These are phyloP conservation scores for Scutellaria galericulata DNA, from an alignment of 257 asterid species.

Conservation along the genomic window DNA sequence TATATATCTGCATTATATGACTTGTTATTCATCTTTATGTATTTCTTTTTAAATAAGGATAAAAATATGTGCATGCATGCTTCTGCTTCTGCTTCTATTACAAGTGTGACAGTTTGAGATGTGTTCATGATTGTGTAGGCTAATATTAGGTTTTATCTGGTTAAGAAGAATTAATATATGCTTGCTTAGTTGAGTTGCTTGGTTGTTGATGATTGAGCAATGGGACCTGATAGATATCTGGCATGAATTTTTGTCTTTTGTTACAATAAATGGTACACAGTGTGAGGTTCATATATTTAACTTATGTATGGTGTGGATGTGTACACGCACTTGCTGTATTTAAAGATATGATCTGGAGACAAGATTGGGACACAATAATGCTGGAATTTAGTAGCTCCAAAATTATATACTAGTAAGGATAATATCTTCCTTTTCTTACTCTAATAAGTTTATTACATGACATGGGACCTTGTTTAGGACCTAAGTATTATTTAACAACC, in stretches of 20 bases:
- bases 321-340: constrained; percentile 24
- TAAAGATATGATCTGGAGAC: constrained; percentile 18
- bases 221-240: constrained; percentile 15
- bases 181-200: too few species aligned
- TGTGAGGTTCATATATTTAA: not conserved
- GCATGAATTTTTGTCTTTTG: constrained; percentile 12
- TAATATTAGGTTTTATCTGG: not conserved
- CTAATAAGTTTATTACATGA: constrained; percentile 2
- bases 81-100: too few species aligned
- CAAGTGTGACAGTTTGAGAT: too few species aligned
- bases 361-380: constrained; percentile 40
- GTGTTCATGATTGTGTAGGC: not conserved
- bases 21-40: too few species aligned
- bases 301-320: constrained; percentile 31
- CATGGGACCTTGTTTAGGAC: constrained; percentile 38
- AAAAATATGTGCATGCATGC: too few species aligned
- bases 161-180: too few species aligned
- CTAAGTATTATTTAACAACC: constrained; percentile 26
- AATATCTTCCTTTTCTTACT: constrained; percentile 11
- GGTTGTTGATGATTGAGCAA: not conserved
- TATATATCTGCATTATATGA: not conserved
- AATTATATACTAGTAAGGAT: not conserved
- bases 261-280: too few species aligned
- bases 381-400: constrained; percentile 29
- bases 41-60: too few species aligned